These are phyloP conservation scores for Yamadazyma phyllophila DNA, from an alignment of 805 yeast species.

Conservation along the genomic window DNA sequence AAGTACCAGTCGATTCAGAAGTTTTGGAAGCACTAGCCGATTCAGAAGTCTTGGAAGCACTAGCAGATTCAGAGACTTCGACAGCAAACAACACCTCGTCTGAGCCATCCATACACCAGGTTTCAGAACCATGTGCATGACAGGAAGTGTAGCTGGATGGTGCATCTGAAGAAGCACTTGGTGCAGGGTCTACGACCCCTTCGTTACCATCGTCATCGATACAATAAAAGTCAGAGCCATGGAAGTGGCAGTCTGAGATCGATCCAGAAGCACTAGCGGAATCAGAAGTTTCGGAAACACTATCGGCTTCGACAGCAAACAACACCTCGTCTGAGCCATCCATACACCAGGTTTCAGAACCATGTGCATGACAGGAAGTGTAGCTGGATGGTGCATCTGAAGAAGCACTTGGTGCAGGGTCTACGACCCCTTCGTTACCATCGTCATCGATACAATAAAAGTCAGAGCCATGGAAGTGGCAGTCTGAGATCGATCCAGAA, in stretches of 20 bases:
- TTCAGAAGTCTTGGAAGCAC: too few relatives aligned
- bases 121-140: conserved; percentile 19
- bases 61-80: conserved; percentile 5
- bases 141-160: conserved; percentile 19
- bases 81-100: conserved; percentile 19
- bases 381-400: conserved; percentile 5
- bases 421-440: conserved; percentile 22
- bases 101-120: conserved; percentile 18
- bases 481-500: conserved; percentile 12
- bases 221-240: too few relatives aligned
- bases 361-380: conserved; percentile 22
- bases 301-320: conserved; percentile 15
- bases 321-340: conserved; percentile 17
- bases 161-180: conserved; percentile 13
- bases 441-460: conserved; percentile 19
- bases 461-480: conserved; percentile 21
- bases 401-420: too few relatives aligned
- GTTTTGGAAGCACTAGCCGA: too few relatives aligned
- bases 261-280: too few relatives aligned
- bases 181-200: conserved; percentile 7
- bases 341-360: conserved; percentile 17
- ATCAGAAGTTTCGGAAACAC: too few relatives aligned
- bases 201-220: too few relatives aligned
- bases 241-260: too few relatives aligned
- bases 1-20: too few relatives aligned